Evolutionary conservation across 2,329 filamentous ascomycete genomes (phyloP).

Genomic region (Aquanectria penicillioides): DNA sequence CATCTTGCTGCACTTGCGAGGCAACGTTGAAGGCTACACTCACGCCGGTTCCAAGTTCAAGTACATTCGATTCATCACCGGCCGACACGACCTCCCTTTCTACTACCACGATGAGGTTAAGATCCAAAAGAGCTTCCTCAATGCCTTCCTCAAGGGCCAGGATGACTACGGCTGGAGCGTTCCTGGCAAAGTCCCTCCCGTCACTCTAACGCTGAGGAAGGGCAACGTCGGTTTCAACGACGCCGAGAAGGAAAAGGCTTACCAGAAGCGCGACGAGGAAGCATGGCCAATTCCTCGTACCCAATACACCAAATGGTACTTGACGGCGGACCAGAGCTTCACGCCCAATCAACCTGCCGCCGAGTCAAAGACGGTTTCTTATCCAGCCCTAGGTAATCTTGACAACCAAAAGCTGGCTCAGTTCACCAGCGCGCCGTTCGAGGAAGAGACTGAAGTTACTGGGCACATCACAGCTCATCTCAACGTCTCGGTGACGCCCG

Average conservation of each 20-base stretch:
- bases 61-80: conserved; percentile 75
- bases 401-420: conserved; percentile 63
- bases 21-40: conserved; percentile 73
- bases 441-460: conserved; percentile 74
- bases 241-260: conserved; percentile 66
- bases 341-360: conserved; percentile 18
- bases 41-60: conserved; percentile 74
- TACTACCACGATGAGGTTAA: conserved; percentile 77
- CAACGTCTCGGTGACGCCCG: conserved; percentile 70
- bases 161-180: conserved; percentile 66
- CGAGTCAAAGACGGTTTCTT: conserved; percentile 57
- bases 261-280: conserved; percentile 63
- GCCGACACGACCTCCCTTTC: conserved; percentile 77
- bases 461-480: conserved; percentile 73
- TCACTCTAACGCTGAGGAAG: conserved; percentile 70
- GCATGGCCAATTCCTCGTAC: conserved; percentile 77
- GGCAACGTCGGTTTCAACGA: conserved; percentile 75
- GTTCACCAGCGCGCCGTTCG: conserved; percentile 67
- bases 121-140: conserved; percentile 73
- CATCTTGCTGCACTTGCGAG: conserved; percentile 74
- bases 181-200: conserved; percentile 65
- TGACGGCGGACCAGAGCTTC: conserved; percentile 59
- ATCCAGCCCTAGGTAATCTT: conserved; percentile 67
- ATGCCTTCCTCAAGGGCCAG: conserved; percentile 76
- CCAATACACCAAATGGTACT: conserved; percentile 68